phyloP scores from a whole-genome alignment of 441 rosid genomes.

The Jatropha multifida region DNA sequence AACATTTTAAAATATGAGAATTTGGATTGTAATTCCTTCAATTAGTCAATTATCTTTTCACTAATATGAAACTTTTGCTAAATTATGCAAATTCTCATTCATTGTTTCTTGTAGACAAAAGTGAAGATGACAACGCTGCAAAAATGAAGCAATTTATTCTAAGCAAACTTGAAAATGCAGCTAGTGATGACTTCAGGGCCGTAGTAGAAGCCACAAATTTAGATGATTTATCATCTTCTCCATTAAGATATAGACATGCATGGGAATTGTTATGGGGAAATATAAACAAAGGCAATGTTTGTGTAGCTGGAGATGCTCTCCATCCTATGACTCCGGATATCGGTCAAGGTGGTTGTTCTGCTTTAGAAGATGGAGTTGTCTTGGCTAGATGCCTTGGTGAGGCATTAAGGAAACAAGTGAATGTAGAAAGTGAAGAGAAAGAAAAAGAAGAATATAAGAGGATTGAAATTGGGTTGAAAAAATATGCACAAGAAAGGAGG shows the following conservation, averaged over 20 bases:
- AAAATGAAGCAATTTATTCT: constrained; percentile 48
- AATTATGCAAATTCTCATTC: not conserved
- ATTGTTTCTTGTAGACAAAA: constrained; percentile 28
- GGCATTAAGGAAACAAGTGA: constrained; percentile 29
- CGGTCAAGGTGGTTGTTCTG: constrained; percentile 67
- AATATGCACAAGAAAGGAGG: constrained; percentile 55
- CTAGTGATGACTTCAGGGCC: constrained; percentile 32
- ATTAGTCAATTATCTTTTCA: not conserved
- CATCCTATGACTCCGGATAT: constrained; percentile 83
- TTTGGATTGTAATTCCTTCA: too few relatives aligned
- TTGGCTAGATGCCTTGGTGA: constrained; percentile 58
- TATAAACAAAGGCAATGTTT: constrained; percentile 61
- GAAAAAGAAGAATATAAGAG: constrained; percentile 30
- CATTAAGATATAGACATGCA: constrained; percentile 49
- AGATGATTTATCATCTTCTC: constrained; percentile 34
- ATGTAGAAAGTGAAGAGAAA: constrained; percentile 10
- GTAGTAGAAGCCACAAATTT: constrained; percentile 40
- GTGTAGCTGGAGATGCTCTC: constrained; percentile 75
- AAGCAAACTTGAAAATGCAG: constrained; percentile 36
- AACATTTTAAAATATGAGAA: too few relatives aligned
- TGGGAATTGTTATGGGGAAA: constrained; percentile 69
- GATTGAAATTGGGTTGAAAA: constrained; percentile 50
- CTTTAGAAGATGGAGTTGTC: constrained; percentile 64
- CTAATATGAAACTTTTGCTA: not conserved
- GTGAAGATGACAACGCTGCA: constrained; percentile 35